Evolutionary conservation across 208 protist species (phyloP).

Genomic region (Borovskyia barvae): DNA sequence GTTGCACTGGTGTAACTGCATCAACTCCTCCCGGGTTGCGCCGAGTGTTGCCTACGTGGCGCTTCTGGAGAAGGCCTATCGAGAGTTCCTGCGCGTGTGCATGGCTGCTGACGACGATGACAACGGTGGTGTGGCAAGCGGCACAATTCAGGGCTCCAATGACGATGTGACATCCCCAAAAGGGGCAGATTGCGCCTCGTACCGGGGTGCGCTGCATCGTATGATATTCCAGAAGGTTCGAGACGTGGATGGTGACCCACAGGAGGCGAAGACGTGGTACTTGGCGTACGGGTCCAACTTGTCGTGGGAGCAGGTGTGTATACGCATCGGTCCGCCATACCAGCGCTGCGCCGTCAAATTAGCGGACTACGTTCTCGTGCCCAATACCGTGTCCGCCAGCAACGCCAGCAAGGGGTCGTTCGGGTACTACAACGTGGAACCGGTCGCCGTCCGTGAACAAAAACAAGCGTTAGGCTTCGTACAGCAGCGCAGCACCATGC

Average conservation of each 20-base stretch:
- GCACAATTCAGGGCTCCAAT: background rate
- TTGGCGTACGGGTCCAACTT: conserved; percentile 55
- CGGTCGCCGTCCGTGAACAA: conserved; percentile 14
- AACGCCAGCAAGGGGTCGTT: conserved; percentile 19
- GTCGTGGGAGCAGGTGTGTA: conserved; percentile 58
- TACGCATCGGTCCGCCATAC: conserved; percentile 52
- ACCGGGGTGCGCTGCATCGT: conserved; percentile 9
- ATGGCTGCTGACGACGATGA: conserved; percentile 3
- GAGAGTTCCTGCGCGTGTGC: background rate
- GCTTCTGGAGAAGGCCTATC: conserved; percentile 16
- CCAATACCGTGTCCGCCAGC: conserved; percentile 29
- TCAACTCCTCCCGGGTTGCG: conserved; percentile 18
- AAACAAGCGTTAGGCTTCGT: conserved; percentile 25
- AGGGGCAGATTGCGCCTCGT: conserved; percentile 3
- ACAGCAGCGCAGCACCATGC: conserved; percentile 30
- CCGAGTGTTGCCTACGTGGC: conserved; percentile 24
- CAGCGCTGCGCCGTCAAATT: conserved; percentile 44
- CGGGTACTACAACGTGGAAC: conserved; percentile 57
- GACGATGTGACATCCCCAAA: background rate
- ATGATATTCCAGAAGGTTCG: conserved; percentile 13
- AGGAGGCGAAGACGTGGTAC: conserved; percentile 40
- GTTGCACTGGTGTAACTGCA: conserved; percentile 54
- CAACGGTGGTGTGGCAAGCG: background rate
- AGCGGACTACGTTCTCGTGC: conserved; percentile 32
- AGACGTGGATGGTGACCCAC: conserved; percentile 11